These are phyloP conservation scores for Fonsecaea multimorphosa DNA, from an alignment of 2,329 filamentous ascomycete genomes.

Conservation along the genomic window DNA sequence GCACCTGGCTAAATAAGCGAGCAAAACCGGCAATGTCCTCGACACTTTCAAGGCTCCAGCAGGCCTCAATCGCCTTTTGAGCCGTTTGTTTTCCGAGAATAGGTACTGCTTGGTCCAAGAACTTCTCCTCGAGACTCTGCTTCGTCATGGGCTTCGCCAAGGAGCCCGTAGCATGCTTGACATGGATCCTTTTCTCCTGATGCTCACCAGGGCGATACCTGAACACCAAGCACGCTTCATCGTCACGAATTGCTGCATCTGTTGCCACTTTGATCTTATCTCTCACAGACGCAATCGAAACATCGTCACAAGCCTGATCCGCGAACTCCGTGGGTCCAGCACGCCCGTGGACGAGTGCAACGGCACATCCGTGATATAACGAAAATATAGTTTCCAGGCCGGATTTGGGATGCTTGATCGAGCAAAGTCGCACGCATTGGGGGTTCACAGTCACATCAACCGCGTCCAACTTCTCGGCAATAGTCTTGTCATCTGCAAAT, in stretches of 20 bases:
- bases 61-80: conserved; percentile 7
- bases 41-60: conserved; percentile 12
- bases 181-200: conserved; percentile 51
- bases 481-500: conserved; percentile 37
- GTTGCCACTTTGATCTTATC: conserved; percentile 53
- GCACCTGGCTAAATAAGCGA: not conserved
- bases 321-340: conserved; percentile 60
- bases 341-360: conserved; percentile 58
- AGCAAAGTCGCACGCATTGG: conserved; percentile 59
- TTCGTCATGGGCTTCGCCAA: conserved; percentile 53
- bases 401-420: conserved; percentile 56
- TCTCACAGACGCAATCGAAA: conserved; percentile 49
- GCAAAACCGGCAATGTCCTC: conserved; percentile 6
- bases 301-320: conserved; percentile 52
- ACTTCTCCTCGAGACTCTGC: not conserved
- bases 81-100: conserved; percentile 46
- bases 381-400: conserved; percentile 62
- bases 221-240: conserved; percentile 51
- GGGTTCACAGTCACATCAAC: conserved; percentile 57
- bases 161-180: conserved; percentile 59
- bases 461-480: conserved; percentile 46
- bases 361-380: conserved; percentile 60
- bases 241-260: conserved; percentile 49
- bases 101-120: conserved; percentile 6
- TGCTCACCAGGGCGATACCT: not conserved